Evolutionary conservation across 2,329 filamentous ascomycete genomes (phyloP).

Genomic region (Sphaerulina populicola): DNA sequence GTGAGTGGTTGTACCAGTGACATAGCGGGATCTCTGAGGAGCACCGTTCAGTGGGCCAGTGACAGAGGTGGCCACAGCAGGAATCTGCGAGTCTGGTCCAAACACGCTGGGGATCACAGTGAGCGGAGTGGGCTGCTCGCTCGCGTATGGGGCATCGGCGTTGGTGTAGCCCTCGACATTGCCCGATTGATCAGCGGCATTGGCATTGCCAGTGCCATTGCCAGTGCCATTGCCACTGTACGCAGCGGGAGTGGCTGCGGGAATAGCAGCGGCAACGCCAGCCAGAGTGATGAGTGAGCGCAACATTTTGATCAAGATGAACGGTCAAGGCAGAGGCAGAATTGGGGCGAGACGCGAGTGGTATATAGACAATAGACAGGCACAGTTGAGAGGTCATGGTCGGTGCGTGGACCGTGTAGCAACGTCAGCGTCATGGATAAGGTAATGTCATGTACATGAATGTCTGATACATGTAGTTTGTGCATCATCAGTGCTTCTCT

Average conservation of each 20-base stretch:
- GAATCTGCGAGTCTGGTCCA: constrained; percentile 38
- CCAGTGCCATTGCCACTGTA: not conserved
- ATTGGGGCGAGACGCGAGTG: not conserved
- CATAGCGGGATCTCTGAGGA: constrained; percentile 42
- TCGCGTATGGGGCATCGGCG: constrained; percentile 38
- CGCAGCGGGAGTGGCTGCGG: not conserved
- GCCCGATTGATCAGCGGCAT: constrained; percentile 23
- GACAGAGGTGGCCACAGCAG: constrained; percentile 31
- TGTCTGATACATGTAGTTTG: not conserved
- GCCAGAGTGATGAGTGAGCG: constrained; percentile 9
- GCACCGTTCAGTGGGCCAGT: constrained; percentile 32
- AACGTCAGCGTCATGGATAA: not conserved
- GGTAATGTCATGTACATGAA: not conserved
- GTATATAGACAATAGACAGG: not conserved
- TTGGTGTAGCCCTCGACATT: constrained; percentile 38
- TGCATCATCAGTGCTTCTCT: not conserved
- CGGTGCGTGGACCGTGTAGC: not conserved
- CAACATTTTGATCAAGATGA: constrained; percentile 7
- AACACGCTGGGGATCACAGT: constrained; percentile 37
- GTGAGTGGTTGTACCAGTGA: constrained; percentile 56
- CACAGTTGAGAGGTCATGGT: too few relatives aligned
- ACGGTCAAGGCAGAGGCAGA: not conserved
- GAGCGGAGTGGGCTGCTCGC: constrained; percentile 30
- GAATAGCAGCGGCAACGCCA: constrained; percentile 11
- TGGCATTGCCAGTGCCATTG: not conserved